These are phyloP conservation scores for Echites panduratus DNA, from an alignment of 257 asterid genomes.

Conservation along the genomic window DNA sequence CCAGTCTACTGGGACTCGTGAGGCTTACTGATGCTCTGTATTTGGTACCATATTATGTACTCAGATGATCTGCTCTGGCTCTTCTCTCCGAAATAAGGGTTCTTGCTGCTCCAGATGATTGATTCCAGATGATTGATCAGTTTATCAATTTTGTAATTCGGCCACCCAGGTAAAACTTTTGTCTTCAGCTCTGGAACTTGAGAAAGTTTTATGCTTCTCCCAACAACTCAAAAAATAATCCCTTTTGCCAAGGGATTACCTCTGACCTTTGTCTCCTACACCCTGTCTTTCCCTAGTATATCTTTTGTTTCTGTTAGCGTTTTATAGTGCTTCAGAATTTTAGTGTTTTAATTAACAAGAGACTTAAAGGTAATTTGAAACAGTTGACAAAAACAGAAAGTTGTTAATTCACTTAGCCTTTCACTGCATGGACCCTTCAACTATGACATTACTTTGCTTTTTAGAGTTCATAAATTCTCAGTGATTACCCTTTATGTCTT, in stretches of 20 bases:
- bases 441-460: neutral
- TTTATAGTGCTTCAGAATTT: neutral
- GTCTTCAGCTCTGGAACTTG: neutral
- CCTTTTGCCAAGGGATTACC: neutral
- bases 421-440: neutral
- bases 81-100: neutral
- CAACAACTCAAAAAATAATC: neutral
- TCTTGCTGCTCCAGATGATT: slow-evolving; percentile 47
- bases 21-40: neutral
- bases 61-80: slow-evolving; percentile 14
- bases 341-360: neutral
- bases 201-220: neutral
- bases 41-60: neutral
- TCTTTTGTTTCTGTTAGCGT: neutral
- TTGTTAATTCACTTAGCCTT: neutral
- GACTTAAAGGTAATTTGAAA: neutral
- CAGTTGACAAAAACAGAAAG: neutral
- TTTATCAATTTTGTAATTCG: slow-evolving; percentile 94
- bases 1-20: neutral
- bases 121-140: slow-evolving; percentile 88
- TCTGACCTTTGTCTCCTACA: neutral
- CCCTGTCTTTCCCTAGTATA: neutral
- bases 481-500: neutral
- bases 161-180: slow-evolving; percentile 70
- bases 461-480: neutral